Evolutionary conservation across 106 monocot species (phyloP).

Genomic region (Allium cepa): DNA sequence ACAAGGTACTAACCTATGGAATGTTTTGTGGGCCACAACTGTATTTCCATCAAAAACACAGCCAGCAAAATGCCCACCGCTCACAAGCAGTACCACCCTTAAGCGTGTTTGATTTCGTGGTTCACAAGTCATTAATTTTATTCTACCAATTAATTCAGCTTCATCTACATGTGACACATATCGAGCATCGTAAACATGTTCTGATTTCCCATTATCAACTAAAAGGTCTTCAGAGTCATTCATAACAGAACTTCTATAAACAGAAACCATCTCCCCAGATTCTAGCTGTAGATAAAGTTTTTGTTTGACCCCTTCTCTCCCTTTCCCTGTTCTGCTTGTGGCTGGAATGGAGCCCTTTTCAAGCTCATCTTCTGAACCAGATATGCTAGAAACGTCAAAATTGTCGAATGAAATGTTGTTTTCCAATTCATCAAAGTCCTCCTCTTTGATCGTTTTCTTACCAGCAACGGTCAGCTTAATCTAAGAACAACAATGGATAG

Average conservation of each 20-base stretch:
- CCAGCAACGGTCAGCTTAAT: constrained; percentile 70
- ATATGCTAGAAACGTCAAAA: constrained; percentile 84
- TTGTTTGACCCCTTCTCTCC: constrained; percentile 38
- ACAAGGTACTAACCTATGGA: constrained; percentile 64
- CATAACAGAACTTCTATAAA: constrained; percentile 66
- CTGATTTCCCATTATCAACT: constrained; percentile 21
- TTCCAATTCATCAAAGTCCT: constrained; percentile 49
- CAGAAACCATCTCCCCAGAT: constrained; percentile 62
- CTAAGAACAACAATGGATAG: constrained; percentile 22
- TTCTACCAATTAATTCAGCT: constrained; percentile 40
- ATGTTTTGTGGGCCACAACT: constrained; percentile 82
- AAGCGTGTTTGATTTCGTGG: constrained; percentile 70
- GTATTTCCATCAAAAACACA: constrained; percentile 93
- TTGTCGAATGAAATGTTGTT: constrained; percentile 46
- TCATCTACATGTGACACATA: constrained; percentile 15
- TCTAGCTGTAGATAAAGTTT: constrained; percentile 54
- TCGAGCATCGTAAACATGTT: constrained; percentile 4
- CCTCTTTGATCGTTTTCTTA: constrained; percentile 57
- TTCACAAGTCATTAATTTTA: constrained; percentile 52
- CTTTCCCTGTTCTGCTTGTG: constrained; percentile 14
- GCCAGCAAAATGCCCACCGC: constrained; percentile 92
- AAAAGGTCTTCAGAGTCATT: constrained; percentile 58
- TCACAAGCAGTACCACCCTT: constrained; percentile 62
- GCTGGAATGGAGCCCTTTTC: constrained; percentile 29
- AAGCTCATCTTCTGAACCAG: constrained; percentile 87